Conservation (phyloP, 1,139 yeast species). For the Sugiyamaella pinicola region DNA sequence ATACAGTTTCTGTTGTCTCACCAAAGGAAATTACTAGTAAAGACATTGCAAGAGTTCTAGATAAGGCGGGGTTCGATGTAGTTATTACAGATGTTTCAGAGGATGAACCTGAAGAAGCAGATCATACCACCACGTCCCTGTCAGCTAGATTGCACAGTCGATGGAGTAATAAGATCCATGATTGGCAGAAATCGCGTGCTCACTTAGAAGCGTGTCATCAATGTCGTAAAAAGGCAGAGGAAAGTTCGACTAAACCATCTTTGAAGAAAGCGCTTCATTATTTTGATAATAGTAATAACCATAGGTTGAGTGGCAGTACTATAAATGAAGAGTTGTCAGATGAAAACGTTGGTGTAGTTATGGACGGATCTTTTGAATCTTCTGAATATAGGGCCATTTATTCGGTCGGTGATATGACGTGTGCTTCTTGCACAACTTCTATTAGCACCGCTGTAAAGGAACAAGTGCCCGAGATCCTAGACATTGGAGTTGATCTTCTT, state of each 20-base stretch:
- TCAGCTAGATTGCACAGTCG: not conserved
- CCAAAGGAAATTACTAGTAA: constrained; percentile 26
- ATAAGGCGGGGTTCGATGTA: constrained; percentile 42
- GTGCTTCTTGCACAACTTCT: constrained; percentile 58
- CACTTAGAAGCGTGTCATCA: constrained; percentile 28
- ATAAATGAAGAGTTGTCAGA: constrained; percentile 11
- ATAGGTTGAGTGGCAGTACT: constrained; percentile 6
- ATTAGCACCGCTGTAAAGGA: constrained; percentile 51
- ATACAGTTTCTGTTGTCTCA: constrained; percentile 34
- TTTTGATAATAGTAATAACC: constrained; percentile 10
- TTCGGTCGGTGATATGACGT: constrained; percentile 65
- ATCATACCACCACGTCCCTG: not conserved
- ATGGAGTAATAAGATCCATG: constrained; percentile 3
- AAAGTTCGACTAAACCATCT: constrained; percentile 1
- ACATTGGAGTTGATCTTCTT: constrained; percentile 43
- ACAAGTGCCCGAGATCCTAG: constrained; percentile 42
- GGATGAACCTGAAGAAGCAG: not conserved
- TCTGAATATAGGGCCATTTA: constrained; percentile 53
- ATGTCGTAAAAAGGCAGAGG: constrained; percentile 25
- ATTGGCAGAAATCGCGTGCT: constrained; percentile 20
- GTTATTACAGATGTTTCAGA: constrained; percentile 29
- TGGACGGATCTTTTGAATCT: constrained; percentile 18
- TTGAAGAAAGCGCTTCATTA: constrained; percentile 22
- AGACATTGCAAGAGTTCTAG: constrained; percentile 28
- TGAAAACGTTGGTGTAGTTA: constrained; percentile 19